Evolutionary conservation across 176 grass and related monocot species (phyloP).

Genomic region (Oryza coarctata): DNA sequence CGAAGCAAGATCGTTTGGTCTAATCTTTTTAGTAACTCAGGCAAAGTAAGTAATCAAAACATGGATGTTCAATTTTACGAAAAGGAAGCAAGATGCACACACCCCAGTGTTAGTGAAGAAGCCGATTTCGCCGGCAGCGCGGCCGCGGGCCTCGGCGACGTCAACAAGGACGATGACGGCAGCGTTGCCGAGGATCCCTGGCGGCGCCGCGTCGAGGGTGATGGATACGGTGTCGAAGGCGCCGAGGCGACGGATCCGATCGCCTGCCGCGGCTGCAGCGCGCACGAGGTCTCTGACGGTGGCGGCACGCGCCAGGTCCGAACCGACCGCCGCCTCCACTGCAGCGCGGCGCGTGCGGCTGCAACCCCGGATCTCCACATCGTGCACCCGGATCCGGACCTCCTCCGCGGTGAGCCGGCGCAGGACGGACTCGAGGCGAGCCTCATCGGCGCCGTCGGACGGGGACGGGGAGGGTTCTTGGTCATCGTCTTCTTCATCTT

Average conservation of each 20-base stretch:
- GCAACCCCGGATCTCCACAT: conserved; percentile 64
- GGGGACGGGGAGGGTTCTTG: not conserved
- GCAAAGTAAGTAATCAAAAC: not conserved
- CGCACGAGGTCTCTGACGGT: conserved; percentile 78
- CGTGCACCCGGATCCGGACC: conserved; percentile 70
- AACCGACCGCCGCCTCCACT: conserved; percentile 61
- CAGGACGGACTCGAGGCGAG: conserved; percentile 46
- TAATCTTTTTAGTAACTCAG: not conserved
- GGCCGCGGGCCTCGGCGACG: conserved; percentile 54
- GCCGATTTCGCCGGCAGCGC: conserved; percentile 50
- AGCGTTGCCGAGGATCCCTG: conserved; percentile 31
- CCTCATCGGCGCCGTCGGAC: conserved; percentile 17
- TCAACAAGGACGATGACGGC: conserved; percentile 62
- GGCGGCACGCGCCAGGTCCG: conserved; percentile 51
- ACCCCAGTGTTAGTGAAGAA: conserved; percentile 58
- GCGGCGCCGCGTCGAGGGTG: conserved; percentile 67
- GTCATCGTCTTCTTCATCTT: not conserved
- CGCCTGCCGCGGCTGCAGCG: conserved; percentile 58
- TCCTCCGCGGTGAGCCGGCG: conserved; percentile 62
- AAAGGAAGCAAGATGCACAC: not conserved
- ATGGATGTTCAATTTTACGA: conserved; percentile 1
- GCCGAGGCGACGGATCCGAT: conserved; percentile 60
- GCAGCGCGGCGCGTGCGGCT: conserved; percentile 51
- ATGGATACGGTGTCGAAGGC: conserved; percentile 75
- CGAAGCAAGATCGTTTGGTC: not conserved